Base-by-base conservation (phyloP, 352 stramenopile genomes). In the Pythium volutum region DNA sequence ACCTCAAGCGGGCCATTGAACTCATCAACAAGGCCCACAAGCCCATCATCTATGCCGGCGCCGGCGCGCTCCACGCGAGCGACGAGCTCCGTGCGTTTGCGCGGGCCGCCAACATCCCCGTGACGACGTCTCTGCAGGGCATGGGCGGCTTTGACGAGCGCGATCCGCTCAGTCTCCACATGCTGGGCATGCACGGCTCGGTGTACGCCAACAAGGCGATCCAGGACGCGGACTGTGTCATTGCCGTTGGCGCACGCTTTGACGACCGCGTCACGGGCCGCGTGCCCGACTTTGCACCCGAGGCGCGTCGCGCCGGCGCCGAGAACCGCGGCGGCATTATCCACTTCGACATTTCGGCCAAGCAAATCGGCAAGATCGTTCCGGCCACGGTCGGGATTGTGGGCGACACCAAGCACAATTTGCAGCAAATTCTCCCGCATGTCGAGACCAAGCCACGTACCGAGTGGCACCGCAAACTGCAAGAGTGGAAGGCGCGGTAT, bases 161-260 rank as follows among this genome's bases (percentile, higher is more conserved):
- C 43, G 86, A 98, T 71, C 76, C 86, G 41, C 85, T 98, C 18
- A 96, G 92, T 76, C 81, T 98, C 51, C 96, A 98, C 69, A 98
- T 98, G 93, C 75, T 98, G 34, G 94, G 95, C 39, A 98, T 98
- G 95, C 95, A 98, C 76, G 95, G 94, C 8, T 97, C 96, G 22
- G 90, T 95, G 42, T 98, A 97, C 63, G 94, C 95, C 39, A 98
- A 98, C 80, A 98, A 97, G 60, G 85, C 97, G 52, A 96, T 98
- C 55, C 94, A 98, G 77, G 91, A 98, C 43, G 80, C 92, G 18
- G 95, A 98, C 70, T 86, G 97, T 33, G 83, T 98, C 55, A 93
- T 98, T 52, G 92, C 90, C 22, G 79, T 98, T 46, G 95, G 95
- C 43, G 97, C 94, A 42, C 87, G 95, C 52, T 98, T 98, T 61